Evolutionary conservation across 495 filamentous ascomycete genomes (phyloP).

Genomic region (Penicillium paradoxum): DNA sequence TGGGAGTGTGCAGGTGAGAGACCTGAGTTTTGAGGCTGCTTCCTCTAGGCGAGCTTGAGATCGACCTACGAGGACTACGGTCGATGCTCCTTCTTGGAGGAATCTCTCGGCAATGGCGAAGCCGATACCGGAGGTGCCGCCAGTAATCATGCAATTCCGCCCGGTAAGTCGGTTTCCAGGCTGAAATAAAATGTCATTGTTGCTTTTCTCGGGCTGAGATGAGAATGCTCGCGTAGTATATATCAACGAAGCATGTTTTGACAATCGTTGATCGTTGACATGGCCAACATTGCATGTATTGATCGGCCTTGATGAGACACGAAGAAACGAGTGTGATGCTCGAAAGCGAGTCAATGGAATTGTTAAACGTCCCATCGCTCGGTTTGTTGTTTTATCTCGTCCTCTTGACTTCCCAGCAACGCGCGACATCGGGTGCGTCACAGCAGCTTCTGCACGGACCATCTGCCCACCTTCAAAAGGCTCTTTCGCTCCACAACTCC

Average conservation of each 20-base stretch:
- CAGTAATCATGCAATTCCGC: slow-evolving; percentile 55
- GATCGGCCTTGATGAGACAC: background rate
- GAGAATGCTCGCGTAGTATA: slow-evolving; percentile 13
- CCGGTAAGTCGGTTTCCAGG: slow-evolving; percentile 29
- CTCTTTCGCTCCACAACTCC: background rate
- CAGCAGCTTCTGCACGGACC: slow-evolving; percentile 28
- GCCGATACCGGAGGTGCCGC: slow-evolving; percentile 62
- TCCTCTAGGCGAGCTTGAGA: slow-evolving; percentile 36
- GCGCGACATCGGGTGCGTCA: background rate
- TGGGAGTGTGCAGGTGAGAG: background rate
- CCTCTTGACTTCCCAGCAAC: background rate
- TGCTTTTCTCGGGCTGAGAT: background rate
- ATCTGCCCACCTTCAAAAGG: slow-evolving; percentile 2
- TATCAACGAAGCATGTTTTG: background rate
- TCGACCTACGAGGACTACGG: slow-evolving; percentile 51
- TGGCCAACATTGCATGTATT: background rate
- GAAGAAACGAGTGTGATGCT: background rate
- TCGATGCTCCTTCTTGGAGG: slow-evolving; percentile 54
- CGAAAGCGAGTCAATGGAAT: background rate
- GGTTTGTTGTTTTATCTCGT: background rate
- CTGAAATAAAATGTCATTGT: background rate
- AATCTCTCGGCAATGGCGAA: slow-evolving; percentile 63
- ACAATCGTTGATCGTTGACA: background rate
- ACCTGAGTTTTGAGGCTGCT: slow-evolving; percentile 24
- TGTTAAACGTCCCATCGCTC: background rate